Evolutionary conservation across 371 early-diverging fungal species (phyloP), one percentile per base, ranked within the genome.

Genomic region (Coemansia sp.): DNA sequence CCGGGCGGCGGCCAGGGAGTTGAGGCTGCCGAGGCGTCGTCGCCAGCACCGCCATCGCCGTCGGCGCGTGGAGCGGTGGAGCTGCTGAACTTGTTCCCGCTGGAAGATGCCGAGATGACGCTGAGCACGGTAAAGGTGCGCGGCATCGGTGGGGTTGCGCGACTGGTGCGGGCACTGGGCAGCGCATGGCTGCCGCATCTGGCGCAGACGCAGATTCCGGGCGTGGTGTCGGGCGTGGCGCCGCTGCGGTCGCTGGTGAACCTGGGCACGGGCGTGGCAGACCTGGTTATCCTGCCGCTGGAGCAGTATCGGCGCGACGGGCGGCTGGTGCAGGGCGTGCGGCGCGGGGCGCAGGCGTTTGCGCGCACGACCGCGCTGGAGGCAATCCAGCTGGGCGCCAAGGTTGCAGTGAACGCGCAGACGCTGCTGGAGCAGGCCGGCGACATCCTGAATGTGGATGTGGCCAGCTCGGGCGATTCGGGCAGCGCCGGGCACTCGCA

Each of bases 281-380:
- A 98, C 78, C 74, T 98, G 14, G 87, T 98, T 0, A 76, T 94
- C 4, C 72, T 98, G 56, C 99, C 99, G 0, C 85, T 97, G 61
- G 92, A 93, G 63, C 95, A 95, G 70, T 98, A 94, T 70, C 85
- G 88, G 54, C 87, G 88, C 67, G 96, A 98, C 68, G 97, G 98
- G 35, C 84, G 91, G 13, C 82, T 96, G 9, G 83, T 95, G 48
- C 85, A 88, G 61, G 96, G 90, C 71, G 72, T 73, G 49, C 91
- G 95, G 76, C 85, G 86, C 35, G 97, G 96, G 4, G 89, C 91
- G 0, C 85, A 87, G 52, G 90, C 94, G 0, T 96, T 97, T 83
- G 91, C 92, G 4, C 82, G 87, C 51, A 87, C 93, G 0, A 91
- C 97, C 0, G 91, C 96, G 0, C 83, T 91, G 78, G 98, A 96